Conservation (phyloP, 257 asterid species). For the Jacaranda copaia region DNA sequence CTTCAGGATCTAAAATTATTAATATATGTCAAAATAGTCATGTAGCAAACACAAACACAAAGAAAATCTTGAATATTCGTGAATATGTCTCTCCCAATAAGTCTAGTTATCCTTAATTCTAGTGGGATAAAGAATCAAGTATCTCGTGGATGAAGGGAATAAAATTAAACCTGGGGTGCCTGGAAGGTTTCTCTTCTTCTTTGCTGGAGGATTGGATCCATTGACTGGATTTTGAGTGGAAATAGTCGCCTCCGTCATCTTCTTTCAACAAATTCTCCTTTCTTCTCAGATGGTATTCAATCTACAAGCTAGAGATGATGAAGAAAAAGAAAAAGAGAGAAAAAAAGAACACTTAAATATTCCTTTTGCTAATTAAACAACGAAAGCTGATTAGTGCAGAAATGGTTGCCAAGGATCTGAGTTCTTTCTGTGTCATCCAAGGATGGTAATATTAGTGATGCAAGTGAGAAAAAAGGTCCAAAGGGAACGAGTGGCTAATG, state of each 20-base stretch:
- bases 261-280: not conserved
- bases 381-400: constrained; percentile 30
- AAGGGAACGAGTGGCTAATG: constrained; percentile 46
- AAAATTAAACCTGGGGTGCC: constrained; percentile 76
- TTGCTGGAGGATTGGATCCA: constrained; percentile 66
- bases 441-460: constrained; percentile 11
- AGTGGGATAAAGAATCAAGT: no score
- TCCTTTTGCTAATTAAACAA: constrained; percentile 50
- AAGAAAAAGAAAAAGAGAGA: not conserved
- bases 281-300: no score
- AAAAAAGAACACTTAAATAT: constrained; percentile 34
- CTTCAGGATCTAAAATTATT: constrained; percentile 72
- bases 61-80: no score
- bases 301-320: not conserved
- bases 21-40: no score
- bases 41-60: no score
- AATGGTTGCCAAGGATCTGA: not conserved
- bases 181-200: constrained; percentile 94
- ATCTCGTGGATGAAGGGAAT: no score
- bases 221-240: constrained; percentile 46
- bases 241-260: constrained; percentile 69
- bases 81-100: no score
- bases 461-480: constrained; percentile 34
- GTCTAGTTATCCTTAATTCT: no score
- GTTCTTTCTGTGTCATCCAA: constrained; percentile 29